Evolutionary conservation across 768 basidiomycete genomes (phyloP), one percentile per base, ranked within the genome.

Genomic region (Lentinula aciculospora): DNA sequence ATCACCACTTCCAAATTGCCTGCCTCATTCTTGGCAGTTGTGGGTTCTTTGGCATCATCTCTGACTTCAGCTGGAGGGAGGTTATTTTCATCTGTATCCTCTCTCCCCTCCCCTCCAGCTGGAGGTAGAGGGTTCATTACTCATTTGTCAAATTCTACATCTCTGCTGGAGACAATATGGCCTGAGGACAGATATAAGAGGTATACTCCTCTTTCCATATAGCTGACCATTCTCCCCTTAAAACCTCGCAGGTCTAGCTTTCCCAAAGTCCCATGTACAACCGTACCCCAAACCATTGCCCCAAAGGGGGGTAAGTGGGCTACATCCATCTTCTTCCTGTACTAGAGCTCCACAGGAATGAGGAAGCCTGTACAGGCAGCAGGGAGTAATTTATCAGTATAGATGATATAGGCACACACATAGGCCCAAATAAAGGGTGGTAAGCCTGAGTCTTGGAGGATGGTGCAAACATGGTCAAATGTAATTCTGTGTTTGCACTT

Each of bases 21-120:
- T 15, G 51, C 3, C 66, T 69, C 12, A 64, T 65, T 15, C 69
- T 72, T 60, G 29, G 45, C 4, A 67, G n/a, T 62, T 8, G 64
- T 67, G 4, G 31, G 21, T 10, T 34, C n/a, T n/a, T n/a, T n/a
- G n/a, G n/a, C n/a, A n/a, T n/a, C n/a, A n/a, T 53, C 34, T 3
- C 37, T 39, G 36, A 10, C 27, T n/a, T 2, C 19, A 25, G 21
- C 8, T 27, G 36, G n/a, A 12, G 12, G 27, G 10, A 4, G 23
- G 13, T 39, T 63, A 13, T 25, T n/a, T n/a, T n/a, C 55, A 3
- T 31, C 55, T 31, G n/a, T 17, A n/a, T 19, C 37, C 21, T 46
- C 37, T 39, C 25, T 21, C 32, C 27, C 28, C 44, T n/a, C n/a
- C n/a, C n/a, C n/a, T n/a, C n/a, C n/a, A n/a, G n/a, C n/a, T n/a